Base-by-base conservation (phyloP, 495 filamentous ascomycete genomes). In the Neurospora sp. region DNA sequence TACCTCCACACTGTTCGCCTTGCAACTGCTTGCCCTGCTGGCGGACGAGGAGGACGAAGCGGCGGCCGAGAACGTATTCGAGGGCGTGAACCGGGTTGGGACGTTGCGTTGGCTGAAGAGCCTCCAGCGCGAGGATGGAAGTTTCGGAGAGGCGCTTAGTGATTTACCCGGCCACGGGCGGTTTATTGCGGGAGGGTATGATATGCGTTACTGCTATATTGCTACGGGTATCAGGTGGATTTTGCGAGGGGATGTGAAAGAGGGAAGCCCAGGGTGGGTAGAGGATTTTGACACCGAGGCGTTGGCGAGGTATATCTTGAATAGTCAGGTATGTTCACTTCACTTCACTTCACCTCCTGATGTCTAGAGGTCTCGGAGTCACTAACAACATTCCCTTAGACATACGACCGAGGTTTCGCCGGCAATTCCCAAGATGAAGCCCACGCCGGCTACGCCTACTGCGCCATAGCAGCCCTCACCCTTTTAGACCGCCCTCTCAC, bases 371-470 rank as follows among this genome's bases (percentile, higher is more conserved):
- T 48, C 4, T 8, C 6, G 10, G 4, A 5, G 23, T 23, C 35
- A 46, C n/a, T 6, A 70, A 44, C 75, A 38, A 69, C 11, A 62
- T 5, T 18, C 0, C 3, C 89, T 37, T 77, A 98, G 92, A 91
- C 92, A 5, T 98, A 95, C 77, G 95, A 98, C 80, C 93, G 94
- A 12, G 96, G 96, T 39, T 90, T 98, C 78, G 90, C 89, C 3
- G 94, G 97, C 75, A 90, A 85, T 37, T 90, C 92, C 4, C 90
- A 88, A 73, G 90, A 95, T 62, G 96, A 99, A 85, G 89, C 94
- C 20, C 95, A 99, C 81, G 94, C 93, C 75, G 95, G 95, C 69
- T 92, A 93, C 78, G 93, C 93, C 70, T 96, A 94, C 84, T 96
- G 93, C 77, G 93, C 91, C 62, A 87, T 97, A 74, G 85, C 86